Evolutionary conservation across 768 basidiomycete genomes (phyloP), one percentile per base, ranked within the genome.

Genomic region (Phlebiopsis flavidoalba): DNA sequence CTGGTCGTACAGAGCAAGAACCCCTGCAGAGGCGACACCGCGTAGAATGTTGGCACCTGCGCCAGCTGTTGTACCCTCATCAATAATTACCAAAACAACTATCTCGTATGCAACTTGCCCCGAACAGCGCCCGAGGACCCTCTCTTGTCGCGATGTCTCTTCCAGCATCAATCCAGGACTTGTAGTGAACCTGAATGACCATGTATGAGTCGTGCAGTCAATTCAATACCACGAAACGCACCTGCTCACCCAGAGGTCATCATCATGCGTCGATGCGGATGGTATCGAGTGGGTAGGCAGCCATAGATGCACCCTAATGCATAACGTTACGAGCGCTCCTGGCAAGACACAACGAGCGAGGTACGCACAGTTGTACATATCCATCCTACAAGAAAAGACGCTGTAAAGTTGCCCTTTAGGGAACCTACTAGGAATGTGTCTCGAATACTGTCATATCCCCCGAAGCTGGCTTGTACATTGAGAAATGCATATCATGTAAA

Each of bases 1-100:
- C 78, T 85, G 82, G 75, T 86, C 85, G 75, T 86, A 86, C 55
- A 86, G 69, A 31, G 85, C 83, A 66, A 86, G 71, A 62, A 83
- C 85, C 73, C 85, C 74, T 21, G 74, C 75, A n/a, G 69, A 69
- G 7, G 75, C 75, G n/a, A 76, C 62, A 72, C 85, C 83, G 71
- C 85, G 83, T 67, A 86, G 57, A 52, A 77, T 75, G 69, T 82
- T 82, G 60, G 80, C 81, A 64, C 82, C 83, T 60, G 82, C 83
- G 66, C 85, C 83, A 72, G 82, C 84, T 83, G 80, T 77, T 24
- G 8, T 31, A 31, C 17, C 33, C 19, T 17, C 3, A 5, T 12
- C 36, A 19, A 26, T 8, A 53, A 15, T 3, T 26, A 21, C 24
- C 2, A 11, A 6, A 53, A 66, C 10, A 61, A 53, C 26, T 8